Conservation (phyloP, 805 yeast species). For the Zygotorulaspora chibaensis region DNA sequence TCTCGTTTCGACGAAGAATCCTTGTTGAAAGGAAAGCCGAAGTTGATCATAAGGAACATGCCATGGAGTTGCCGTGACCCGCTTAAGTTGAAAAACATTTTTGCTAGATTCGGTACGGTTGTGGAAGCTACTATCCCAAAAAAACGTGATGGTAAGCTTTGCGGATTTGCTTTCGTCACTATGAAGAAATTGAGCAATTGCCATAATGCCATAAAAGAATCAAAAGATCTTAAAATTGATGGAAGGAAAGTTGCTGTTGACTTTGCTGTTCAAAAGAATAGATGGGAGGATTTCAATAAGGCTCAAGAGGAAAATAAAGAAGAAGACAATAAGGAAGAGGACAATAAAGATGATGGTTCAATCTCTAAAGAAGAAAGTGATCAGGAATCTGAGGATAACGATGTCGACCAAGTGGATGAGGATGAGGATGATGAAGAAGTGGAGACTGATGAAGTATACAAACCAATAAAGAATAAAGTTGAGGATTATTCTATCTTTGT, state of each 20-base stretch:
- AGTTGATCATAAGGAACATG: constrained; percentile 82
- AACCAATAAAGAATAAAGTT: constrained; percentile 46
- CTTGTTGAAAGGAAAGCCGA: constrained; percentile 63
- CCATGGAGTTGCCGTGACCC: constrained; percentile 94
- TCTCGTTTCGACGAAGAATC: constrained; percentile 42
- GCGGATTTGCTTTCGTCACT: constrained; percentile 92
- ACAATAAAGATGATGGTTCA: constrained; percentile 38
- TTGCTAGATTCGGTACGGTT: constrained; percentile 78
- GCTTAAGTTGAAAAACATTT: constrained; percentile 61
- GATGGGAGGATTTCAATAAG: constrained; percentile 64
- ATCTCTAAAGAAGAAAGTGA: constrained; percentile 34
- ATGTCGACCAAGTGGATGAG: constrained; percentile 31
- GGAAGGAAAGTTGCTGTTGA: constrained; percentile 93
- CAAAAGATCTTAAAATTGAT: constrained; percentile 71
- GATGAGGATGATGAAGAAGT: constrained; percentile 29
- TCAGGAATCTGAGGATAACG: constrained; percentile 37
- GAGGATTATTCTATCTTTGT: constrained; percentile 76
- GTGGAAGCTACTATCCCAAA: constrained; percentile 86
- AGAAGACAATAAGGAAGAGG: constrained; percentile 39
- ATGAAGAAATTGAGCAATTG: constrained; percentile 80
- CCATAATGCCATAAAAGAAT: constrained; percentile 70
- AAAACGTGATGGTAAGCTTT: constrained; percentile 81
- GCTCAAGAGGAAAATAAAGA: constrained; percentile 41
- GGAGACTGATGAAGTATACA: constrained; percentile 36
- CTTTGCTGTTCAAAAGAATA: constrained; percentile 82